Percentiles rank a stretch among this genome's conserved stretches.
Evolutionary conservation across 192 early-diverging fungal genomes (phyloP).

Genomic region (Gonapodya prolifera): DNA sequence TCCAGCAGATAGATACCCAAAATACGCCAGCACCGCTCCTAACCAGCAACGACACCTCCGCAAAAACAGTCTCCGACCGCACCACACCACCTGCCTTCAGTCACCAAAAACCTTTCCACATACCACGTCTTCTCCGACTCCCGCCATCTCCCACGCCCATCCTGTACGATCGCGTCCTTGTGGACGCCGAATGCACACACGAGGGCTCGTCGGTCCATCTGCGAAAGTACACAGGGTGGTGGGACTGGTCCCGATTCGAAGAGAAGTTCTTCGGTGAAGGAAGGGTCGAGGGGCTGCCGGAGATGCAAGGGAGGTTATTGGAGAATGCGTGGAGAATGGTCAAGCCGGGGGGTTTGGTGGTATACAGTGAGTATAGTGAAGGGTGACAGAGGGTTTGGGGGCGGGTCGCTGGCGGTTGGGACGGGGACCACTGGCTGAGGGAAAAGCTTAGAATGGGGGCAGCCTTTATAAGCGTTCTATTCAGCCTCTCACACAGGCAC

Average conservation of each 20-base stretch:
- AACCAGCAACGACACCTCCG: not conserved
- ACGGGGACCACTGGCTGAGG: too few relatives aligned
- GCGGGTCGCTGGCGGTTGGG: slow-evolving; percentile 18
- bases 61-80: not conserved
- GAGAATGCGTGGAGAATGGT: slow-evolving; percentile 16
- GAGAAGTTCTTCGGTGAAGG: not conserved
- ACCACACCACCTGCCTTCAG: too few relatives aligned
- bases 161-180: slow-evolving; percentile 57
- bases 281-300: not conserved
- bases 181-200: slow-evolving; percentile 75
- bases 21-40: not conserved
- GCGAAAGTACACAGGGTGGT: slow-evolving; percentile 27
- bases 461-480: too few relatives aligned
- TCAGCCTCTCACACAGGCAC: too few relatives aligned
- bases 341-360: slow-evolving; percentile 60
- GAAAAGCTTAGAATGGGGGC: too few relatives aligned
- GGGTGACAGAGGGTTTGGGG: not conserved
- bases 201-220: slow-evolving; percentile 79
- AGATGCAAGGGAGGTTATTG: not conserved
- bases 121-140: slow-evolving; percentile 49
- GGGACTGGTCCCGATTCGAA: not conserved
- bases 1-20: not conserved
- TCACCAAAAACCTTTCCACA: slow-evolving; percentile 59
- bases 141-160: slow-evolving; percentile 32
- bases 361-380: slow-evolving; percentile 51